These are phyloP conservation scores for Rhizopogon roseolus DNA, from an alignment of 768 basidiomycete species.

Conservation along the genomic window DNA sequence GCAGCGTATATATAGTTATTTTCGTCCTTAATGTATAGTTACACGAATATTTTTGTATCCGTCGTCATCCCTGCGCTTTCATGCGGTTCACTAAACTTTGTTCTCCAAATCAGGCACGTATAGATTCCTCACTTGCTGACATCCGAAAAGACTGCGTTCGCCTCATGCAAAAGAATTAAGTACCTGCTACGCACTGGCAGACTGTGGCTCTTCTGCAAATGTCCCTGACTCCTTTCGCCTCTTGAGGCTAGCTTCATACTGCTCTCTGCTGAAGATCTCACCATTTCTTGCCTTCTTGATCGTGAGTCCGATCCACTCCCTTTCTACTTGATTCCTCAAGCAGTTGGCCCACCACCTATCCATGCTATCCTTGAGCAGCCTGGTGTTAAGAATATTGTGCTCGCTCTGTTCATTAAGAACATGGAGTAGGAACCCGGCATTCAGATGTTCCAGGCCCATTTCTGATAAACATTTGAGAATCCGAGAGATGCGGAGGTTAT, in stretches of 20 bases:
- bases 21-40: neutral
- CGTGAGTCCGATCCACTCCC: conserved; percentile 47
- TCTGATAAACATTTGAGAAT: conserved; percentile 75
- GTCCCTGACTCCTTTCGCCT: conserved; percentile 34
- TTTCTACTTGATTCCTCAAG: conserved; percentile 54
- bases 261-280: conserved; percentile 49
- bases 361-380: conserved; percentile 54
- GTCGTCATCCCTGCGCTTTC: neutral
- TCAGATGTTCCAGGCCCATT: conserved; percentile 59
- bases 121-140: neutral
- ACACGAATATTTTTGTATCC: neutral
- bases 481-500: conserved; percentile 72
- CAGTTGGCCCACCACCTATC: conserved; percentile 79
- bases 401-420: conserved; percentile 69
- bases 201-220: conserved; percentile 18
- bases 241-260: conserved; percentile 48
- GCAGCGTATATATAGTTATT: conserved; percentile 1
- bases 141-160: neutral
- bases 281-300: conserved; percentile 46
- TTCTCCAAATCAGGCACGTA: neutral
- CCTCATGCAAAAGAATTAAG: neutral
- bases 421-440: conserved; percentile 64
- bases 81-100: neutral
- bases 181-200: neutral
- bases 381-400: conserved; percentile 43